Conservation (phyloP, 768 basidiomycete genomes). For the Brasilioporus rufonigricans region DNA sequence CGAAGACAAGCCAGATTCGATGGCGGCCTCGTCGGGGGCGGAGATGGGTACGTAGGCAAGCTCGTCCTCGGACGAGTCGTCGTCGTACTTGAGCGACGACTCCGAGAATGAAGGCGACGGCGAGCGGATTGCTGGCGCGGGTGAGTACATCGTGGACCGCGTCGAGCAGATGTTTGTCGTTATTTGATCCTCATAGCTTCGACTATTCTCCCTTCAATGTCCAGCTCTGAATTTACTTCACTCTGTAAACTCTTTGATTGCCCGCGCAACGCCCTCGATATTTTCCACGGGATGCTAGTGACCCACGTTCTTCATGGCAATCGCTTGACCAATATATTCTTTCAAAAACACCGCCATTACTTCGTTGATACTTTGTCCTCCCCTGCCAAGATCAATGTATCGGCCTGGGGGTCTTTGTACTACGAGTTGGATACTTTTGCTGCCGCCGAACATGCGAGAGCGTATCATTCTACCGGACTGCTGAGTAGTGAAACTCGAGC, state of each 20-base stretch:
- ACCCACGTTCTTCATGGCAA: background rate
- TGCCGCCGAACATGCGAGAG: too few relatives aligned
- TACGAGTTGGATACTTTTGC: background rate
- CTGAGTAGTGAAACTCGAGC: too few relatives aligned
- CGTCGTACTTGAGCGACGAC: conserved; percentile 27
- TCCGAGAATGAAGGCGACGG: conserved; percentile 40
- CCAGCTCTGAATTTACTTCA: background rate
- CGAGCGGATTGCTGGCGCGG: conserved; percentile 39
- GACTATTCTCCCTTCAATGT: too few relatives aligned
- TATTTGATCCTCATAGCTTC: conserved; percentile 11
- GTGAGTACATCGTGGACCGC: conserved; percentile 33
- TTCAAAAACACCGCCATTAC: background rate
- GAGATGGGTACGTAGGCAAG: conserved; percentile 8
- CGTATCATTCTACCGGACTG: too few relatives aligned
- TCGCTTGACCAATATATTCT: background rate
- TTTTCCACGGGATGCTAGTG: conserved; percentile 10
- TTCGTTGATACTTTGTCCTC: background rate
- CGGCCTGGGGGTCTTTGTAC: background rate
- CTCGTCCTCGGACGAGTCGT: conserved; percentile 28
- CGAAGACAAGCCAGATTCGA: conserved; percentile 21
- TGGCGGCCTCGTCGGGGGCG: conserved; percentile 14
- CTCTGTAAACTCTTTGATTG: background rate
- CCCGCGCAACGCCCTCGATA: background rate
- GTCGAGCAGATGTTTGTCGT: conserved; percentile 18
- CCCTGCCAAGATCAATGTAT: conserved; percentile 4